Evolutionary conservation across 2,329 filamentous ascomycete genomes (phyloP), one percentile per base, ranked within the genome.

Genomic region (Colletotrichum phormii): DNA sequence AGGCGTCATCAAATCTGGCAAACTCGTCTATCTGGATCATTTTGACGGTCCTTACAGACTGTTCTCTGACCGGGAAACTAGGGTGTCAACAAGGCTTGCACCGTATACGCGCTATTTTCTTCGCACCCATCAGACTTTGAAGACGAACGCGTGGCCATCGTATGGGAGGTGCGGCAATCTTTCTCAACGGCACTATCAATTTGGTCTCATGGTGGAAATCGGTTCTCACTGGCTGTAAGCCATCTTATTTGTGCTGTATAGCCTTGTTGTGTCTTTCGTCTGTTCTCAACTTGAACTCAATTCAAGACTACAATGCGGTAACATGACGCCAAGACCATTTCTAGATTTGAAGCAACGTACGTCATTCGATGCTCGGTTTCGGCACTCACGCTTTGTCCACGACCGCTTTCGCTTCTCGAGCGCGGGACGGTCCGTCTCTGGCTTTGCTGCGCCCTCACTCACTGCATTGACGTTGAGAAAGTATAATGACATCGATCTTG

Each of bases 211-310:
- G 53, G 33, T 13, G 37, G 15, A n/a, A 13, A 58, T 7, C 24
- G 11, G 22, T 22, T 42, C 46, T 35, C 24, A 62, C 13, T 63
- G 46, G 58, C 60, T 49, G 18, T 24, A 26, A 55, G 46, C 64
- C 63, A 37, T 67, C 63, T n/a, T n/a, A 67, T 62, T 8, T n/a
- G 9, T 71, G 29, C 18, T 46, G 12, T 24, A 26, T 33, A 55
- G 62, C 55, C 61, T 55, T 60, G 31, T 15, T 33, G n/a, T 57
- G 18, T 49, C 31, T 53, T 51, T 72, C 54, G 65, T 60, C 69
- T 53, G 33, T 31, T 59, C 46, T 18, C 22, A 33, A 6, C 37
- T 6, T 24, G 33, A 67, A 57, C 24, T 51, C 63, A 60, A 57
- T 67, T 26, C 63, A 18, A 29, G 9, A 54, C 18, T 11, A 35